Percentiles rank a stretch among this genome's conserved stretches.
These are phyloP conservation scores for Chenopodium quinoa DNA, from an alignment of 148 eudicot genomes.

Conservation along the genomic window DNA sequence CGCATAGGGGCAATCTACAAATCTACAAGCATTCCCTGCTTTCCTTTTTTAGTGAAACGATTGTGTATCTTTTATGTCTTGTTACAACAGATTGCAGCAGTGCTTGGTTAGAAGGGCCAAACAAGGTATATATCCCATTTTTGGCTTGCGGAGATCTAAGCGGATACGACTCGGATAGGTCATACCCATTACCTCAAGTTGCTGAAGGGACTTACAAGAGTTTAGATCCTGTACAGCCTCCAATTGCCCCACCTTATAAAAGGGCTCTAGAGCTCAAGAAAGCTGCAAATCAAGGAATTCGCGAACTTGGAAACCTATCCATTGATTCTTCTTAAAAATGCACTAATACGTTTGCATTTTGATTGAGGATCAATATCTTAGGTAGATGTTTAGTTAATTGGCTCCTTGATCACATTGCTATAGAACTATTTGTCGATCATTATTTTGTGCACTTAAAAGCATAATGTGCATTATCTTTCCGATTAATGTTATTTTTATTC, in stretches of 20 bases:
- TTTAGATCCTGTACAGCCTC: conserved; percentile 94
- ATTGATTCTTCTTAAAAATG: conserved; percentile 34
- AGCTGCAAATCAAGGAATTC: conserved; percentile 67
- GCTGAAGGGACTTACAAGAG: conserved; percentile 76
- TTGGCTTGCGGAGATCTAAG: conserved; percentile 95
- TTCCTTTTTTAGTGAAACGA: not conserved
- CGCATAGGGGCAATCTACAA: not conserved
- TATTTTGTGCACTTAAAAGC: too few species aligned
- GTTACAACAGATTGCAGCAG: conserved; percentile 78
- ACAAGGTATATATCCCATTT: conserved; percentile 92
- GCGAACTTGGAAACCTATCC: conserved; percentile 53
- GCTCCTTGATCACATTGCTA: not conserved
- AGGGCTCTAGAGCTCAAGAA: conserved; percentile 93
- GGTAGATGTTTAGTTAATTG: not conserved
- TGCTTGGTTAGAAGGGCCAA: conserved; percentile 87
- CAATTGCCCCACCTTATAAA: conserved; percentile 96
- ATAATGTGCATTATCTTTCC: too few species aligned
- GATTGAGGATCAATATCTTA: not conserved
- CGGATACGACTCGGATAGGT: conserved; percentile 93
- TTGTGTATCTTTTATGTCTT: conserved; percentile 5
- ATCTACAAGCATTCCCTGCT: not conserved
- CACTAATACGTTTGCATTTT: not conserved
- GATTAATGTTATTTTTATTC: too few species aligned
- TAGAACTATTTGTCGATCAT: too few species aligned
- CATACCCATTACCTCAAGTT: conserved; percentile 80